Conservation (phyloP, 306 rosid species). For the Quercus robur region DNA sequence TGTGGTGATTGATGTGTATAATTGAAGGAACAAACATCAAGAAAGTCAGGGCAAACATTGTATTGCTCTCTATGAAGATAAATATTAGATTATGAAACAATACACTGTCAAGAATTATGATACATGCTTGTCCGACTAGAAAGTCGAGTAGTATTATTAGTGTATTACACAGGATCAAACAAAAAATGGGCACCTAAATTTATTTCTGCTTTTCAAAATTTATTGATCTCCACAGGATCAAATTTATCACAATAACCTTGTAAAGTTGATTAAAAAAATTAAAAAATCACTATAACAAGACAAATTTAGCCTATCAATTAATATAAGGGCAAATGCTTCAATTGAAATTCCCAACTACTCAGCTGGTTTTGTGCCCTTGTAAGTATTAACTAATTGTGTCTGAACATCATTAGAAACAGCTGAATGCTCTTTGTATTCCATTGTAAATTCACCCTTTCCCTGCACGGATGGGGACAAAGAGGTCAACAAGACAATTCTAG, state of each 20-base stretch:
- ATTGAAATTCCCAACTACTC: constrained; percentile 33
- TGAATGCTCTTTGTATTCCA: constrained; percentile 93
- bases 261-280: not conserved
- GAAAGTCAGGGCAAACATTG: not conserved
- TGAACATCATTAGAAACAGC: constrained; percentile 91
- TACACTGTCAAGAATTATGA: not conserved
- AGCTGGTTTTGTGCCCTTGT: constrained; percentile 61
- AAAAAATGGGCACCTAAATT: constrained; percentile 19
- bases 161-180: constrained; percentile 12
- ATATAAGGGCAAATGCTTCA: constrained; percentile 12
- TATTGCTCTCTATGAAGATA: not conserved
- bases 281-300: not conserved
- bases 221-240: constrained; percentile 26
- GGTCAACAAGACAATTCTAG: not conserved
- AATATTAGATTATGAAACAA: not conserved
- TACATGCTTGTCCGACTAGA: not conserved
- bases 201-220: constrained; percentile 41
- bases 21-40: not conserved
- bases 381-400: constrained; percentile 58
- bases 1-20: not conserved
- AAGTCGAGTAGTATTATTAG: not conserved
- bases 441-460: constrained; percentile 99
- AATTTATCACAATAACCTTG: constrained; percentile 23
- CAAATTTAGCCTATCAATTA: not conserved
- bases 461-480: constrained; percentile 24